Evolutionary conservation across 2,329 filamentous ascomycete genomes (phyloP).

Genomic region (Hirsutella thompsonii): DNA sequence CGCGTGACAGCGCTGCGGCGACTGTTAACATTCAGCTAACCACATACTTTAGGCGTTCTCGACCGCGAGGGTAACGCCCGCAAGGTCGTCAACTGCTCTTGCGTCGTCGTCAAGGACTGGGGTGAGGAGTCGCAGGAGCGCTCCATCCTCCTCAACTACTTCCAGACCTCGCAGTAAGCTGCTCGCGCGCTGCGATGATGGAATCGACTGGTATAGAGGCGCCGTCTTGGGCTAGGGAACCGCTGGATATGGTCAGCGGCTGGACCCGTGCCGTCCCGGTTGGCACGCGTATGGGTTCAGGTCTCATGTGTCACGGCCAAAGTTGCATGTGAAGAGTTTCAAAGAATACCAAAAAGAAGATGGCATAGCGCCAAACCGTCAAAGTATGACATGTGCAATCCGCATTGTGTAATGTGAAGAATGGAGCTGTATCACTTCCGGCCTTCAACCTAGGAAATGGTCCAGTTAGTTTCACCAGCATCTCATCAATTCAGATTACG

Average conservation of each 20-base stretch:
- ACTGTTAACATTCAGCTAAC: no score
- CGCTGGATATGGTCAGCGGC: conserved; percentile 22
- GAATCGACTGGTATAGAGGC: conserved; percentile 25
- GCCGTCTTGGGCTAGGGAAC: conserved; percentile 18
- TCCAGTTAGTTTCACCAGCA: no score
- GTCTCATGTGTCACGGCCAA: conserved; percentile 18
- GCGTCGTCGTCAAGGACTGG: conserved; percentile 99
- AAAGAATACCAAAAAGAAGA: conserved; percentile 24
- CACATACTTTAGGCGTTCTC: conserved; percentile 61
- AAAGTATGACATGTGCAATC: not conserved
- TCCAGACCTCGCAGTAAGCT: conserved; percentile 73
- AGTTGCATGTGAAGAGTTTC: conserved; percentile 21
- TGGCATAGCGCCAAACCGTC: not conserved
- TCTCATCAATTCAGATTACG: no score
- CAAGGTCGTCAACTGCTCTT: conserved; percentile 99
- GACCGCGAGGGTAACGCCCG: conserved; percentile 98
- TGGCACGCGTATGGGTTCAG: conserved; percentile 30
- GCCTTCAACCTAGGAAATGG: conserved; percentile 22
- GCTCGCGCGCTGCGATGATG: conserved; percentile 15
- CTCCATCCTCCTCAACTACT: conserved; percentile 99
- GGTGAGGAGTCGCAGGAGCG: conserved; percentile 99
- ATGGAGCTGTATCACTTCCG: conserved; percentile 19
- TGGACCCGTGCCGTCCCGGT: conserved; percentile 34
- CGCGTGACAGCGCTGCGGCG: no score
- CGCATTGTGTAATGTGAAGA: conserved; percentile 2